Conservation (phyloP, 192 early-diverging fungal species). For the Coemansia sp. region DNA sequence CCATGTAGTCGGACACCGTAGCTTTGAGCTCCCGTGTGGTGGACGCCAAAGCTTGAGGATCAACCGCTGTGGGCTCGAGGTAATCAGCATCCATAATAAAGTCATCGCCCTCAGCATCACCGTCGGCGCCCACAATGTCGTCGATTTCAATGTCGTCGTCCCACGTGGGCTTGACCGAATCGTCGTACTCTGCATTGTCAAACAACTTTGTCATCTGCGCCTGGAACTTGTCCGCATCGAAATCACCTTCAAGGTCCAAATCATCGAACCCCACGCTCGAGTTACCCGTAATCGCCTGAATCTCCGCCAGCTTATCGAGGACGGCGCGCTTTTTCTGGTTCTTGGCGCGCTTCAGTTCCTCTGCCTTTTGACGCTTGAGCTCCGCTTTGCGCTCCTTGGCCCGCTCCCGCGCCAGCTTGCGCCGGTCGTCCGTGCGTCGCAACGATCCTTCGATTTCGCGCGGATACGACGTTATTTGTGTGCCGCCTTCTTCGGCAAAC, state of each 20-base stretch:
- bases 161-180: constrained; percentile 80
- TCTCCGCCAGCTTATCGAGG: constrained; percentile 74
- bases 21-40: constrained; percentile 37
- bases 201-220: constrained; percentile 81
- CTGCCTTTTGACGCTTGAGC: constrained; percentile 66
- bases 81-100: constrained; percentile 93
- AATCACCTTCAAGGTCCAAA: constrained; percentile 87
- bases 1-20: constrained; percentile 72
- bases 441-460: constrained; percentile 81
- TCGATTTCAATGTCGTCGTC: constrained; percentile 81
- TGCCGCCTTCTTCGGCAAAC: constrained; percentile 80
- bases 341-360: constrained; percentile 90
- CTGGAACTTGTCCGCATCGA: constrained; percentile 86
- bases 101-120: constrained; percentile 40
- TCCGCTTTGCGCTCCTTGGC: constrained; percentile 72
- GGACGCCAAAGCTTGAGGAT: constrained; percentile 11
- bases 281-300: constrained; percentile 83
- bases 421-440: constrained; percentile 78
- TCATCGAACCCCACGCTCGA: constrained; percentile 68
- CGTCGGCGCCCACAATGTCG: constrained; percentile 55
- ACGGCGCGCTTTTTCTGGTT: constrained; percentile 91
- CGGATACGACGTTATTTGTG: constrained; percentile 72
- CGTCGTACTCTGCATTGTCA: constrained; percentile 36
- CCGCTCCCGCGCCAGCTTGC: constrained; percentile 72
- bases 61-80: constrained; percentile 64